Base-by-base conservation (phyloP, 2,329 filamentous ascomycete species). In the Botrytis porri region DNA sequence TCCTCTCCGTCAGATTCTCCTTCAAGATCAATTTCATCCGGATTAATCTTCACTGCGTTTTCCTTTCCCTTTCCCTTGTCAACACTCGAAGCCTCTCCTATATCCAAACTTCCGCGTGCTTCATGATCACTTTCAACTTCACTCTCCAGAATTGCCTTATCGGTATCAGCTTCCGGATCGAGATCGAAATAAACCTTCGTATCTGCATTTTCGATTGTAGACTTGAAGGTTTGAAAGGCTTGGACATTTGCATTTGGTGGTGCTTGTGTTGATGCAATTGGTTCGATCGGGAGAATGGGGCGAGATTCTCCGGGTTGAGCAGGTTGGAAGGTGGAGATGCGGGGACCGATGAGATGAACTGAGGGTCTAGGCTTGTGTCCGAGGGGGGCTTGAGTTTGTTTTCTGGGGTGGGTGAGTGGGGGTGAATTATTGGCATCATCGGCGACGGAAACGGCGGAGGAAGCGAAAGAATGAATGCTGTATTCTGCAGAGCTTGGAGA, bases 1-100 rank as follows among this genome's bases (percentile, higher is more conserved):
- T 20, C 45, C 18, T 59, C 51, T 3, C 6, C n/a, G 10, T 69
- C 37, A 18, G 37, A 35, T 18, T 59, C 39, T 35, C 25, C 18
- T n/a, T 14, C 29, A 1, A 69, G 57, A 45, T 70, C 57, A 70
- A 70, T 70, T 41, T 70, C 69, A 62, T 70, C 57, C 3, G 41
- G 69, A 51, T 70, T 70, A 22, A 70, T 63, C 69, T 62, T 43
- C 9, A 25, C 10, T 25, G 12, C 43, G 25, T 8, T n/a, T 9
- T 14, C 39, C 29, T 10, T 32, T 9, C 14, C 41, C 12, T 51
- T 39, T 32, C 22, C 29, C 20, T 66, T 37, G 8, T 32, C n/a
- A 35, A n/a, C 32, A 39, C 60, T 37, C 35, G 1, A 25, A n/a
- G 10, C 37, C 37, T n/a, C 14, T 25, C 16, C 14, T 32, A 1